phyloP scores from a whole-genome alignment of 495 filamentous ascomycete genomes.

The Podospora anserina region DNA sequence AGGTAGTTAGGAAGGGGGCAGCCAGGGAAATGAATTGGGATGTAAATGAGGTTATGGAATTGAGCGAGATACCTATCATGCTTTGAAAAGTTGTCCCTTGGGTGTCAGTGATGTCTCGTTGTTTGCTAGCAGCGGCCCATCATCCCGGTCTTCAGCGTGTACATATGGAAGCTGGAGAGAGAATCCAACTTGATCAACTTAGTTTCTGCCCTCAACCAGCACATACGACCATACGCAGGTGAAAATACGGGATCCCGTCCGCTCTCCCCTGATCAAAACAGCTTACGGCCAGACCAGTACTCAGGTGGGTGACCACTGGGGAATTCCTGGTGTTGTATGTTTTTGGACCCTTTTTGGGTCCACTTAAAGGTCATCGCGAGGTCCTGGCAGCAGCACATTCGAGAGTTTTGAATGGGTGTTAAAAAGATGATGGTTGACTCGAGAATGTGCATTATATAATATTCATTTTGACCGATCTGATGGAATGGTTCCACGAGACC shows the following conservation, averaged over 20 bases:
- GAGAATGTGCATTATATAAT: too few species aligned
- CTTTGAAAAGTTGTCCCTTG: neutral
- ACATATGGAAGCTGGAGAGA: neutral
- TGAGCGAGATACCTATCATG: neutral
- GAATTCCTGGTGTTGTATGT: neutral
- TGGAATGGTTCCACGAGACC: too few species aligned
- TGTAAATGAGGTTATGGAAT: neutral
- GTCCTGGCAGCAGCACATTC: neutral
- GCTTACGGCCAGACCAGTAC: neutral
- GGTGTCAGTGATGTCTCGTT: neutral
- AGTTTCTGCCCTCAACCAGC: neutral
- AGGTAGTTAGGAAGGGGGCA: too few species aligned
- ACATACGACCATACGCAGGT: slow-evolving; percentile 9
- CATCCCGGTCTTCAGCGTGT: too few species aligned
- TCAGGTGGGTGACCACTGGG: neutral
- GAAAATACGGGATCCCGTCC: slow-evolving; percentile 45
- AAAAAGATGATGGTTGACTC: too few species aligned
- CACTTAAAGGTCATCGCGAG: neutral
- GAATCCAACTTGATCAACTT: neutral
- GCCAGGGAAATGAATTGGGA: neutral
- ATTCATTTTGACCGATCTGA: too few species aligned
- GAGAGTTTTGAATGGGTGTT: too few species aligned
- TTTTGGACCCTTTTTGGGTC: neutral
- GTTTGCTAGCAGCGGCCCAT: too few species aligned
- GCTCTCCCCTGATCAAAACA: slow-evolving; percentile 43